A percentile compares a stretch with the other conserved stretches of the same genome.
phyloP scores from a whole-genome alignment of 2,329 filamentous ascomycete species.

The Pseudopithomyces maydicus region DNA sequence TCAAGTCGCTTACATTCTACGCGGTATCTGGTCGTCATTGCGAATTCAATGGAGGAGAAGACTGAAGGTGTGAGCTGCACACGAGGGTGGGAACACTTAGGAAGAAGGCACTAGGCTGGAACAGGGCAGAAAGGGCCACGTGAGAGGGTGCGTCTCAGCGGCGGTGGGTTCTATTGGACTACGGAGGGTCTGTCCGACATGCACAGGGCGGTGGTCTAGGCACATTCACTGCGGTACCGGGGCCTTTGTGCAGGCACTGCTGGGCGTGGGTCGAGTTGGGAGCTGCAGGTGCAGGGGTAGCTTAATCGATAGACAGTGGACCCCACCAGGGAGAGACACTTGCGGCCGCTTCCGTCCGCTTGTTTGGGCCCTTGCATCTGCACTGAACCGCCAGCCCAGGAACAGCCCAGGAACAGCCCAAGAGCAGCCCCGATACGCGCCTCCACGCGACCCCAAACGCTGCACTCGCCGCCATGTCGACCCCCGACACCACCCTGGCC shows the following conservation, averaged over 20 bases:
- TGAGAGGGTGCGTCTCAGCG: background rate
- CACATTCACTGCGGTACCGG: background rate
- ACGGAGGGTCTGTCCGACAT: background rate
- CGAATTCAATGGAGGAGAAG: constrained; percentile 11
- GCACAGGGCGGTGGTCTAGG: background rate
- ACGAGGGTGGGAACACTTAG: constrained; percentile 26
- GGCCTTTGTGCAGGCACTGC: background rate
- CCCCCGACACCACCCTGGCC: constrained; percentile 29
- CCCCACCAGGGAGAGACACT: constrained; percentile 16
- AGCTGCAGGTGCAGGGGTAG: constrained; percentile 14
- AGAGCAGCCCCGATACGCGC: constrained; percentile 10
- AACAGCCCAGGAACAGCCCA: too few relatives aligned
- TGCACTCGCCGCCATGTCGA: constrained; percentile 26
- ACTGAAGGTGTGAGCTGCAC: constrained; percentile 18
- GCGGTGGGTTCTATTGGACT: constrained; percentile 3
- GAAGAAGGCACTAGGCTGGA: constrained; percentile 31
- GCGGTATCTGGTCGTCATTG: constrained; percentile 49
- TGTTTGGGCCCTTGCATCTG: constrained; percentile 4
- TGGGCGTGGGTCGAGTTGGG: too few relatives aligned
- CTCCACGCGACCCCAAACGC: constrained; percentile 8
- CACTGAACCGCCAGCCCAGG: background rate
- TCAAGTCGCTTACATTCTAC: constrained; percentile 44
- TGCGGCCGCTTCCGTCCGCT: constrained; percentile 20
- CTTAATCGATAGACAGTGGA: constrained; percentile 35
- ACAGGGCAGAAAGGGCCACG: constrained; percentile 17